A percentile compares a stretch with the other conserved stretches of the same genome.
These are phyloP conservation scores for Mercurialis annua DNA, from an alignment of 345 rosid genomes.

Conservation along the genomic window DNA sequence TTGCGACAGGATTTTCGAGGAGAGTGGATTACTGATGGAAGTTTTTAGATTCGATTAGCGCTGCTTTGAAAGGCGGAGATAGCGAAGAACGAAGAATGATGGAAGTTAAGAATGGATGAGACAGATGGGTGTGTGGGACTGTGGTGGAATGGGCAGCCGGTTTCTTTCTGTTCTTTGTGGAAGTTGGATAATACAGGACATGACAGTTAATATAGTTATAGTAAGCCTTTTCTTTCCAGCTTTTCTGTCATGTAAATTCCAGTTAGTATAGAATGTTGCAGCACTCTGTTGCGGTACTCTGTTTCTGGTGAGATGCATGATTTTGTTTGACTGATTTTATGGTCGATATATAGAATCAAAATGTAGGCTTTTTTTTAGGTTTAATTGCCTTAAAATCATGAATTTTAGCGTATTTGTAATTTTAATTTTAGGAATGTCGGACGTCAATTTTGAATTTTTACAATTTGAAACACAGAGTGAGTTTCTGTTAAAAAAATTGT, in stretches of 20 bases:
- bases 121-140: constrained; percentile 55
- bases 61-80: constrained; percentile 73
- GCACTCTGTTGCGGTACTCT: constrained; percentile 1
- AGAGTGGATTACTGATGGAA: constrained; percentile 73
- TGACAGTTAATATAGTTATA: constrained; percentile 12
- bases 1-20: constrained; percentile 51
- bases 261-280: background rate
- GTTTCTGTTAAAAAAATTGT: no score
- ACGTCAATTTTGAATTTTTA: no score
- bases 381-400: no score
- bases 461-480: no score
- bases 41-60: constrained; percentile 79
- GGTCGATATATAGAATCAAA: background rate
- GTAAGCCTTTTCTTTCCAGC: no score
- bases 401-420: no score
- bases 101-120: constrained; percentile 66
- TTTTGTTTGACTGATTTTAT: background rate
- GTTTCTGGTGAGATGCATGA: constrained; percentile 5
- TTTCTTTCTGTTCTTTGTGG: constrained; percentile 84
- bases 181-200: constrained; percentile 25
- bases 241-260: background rate
- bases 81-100: constrained; percentile 69
- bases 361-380: no score
- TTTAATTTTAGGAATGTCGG: no score
- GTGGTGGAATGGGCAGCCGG: constrained; percentile 86